Conservation (phyloP, 345 rosid genomes). For the Bruguiera parviflora region DNA sequence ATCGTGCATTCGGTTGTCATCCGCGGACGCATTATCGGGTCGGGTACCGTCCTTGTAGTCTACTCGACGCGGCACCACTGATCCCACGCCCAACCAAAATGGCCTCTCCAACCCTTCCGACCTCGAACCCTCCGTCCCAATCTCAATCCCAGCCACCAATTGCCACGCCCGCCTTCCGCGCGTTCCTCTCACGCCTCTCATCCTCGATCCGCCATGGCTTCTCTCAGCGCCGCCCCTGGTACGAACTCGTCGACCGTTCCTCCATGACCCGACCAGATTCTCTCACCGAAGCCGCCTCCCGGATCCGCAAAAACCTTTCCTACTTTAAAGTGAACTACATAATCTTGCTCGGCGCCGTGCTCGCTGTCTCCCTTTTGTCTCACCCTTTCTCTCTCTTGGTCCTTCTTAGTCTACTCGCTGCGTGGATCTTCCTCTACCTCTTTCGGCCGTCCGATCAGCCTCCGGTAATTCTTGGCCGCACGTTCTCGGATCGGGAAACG, state of each 20-base stretch:
- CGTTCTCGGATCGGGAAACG: slow-evolving; percentile 75
- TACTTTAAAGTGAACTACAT: slow-evolving; percentile 75
- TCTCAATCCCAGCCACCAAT: slow-evolving; percentile 64
- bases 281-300: slow-evolving; percentile 61
- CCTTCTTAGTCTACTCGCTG: slow-evolving; percentile 51
- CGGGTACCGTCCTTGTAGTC: not conserved
- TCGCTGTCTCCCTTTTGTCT: slow-evolving; percentile 66
- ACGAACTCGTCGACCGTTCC: slow-evolving; percentile 60
- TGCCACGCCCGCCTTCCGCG: slow-evolving; percentile 69
- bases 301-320: slow-evolving; percentile 58
- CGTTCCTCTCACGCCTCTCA: slow-evolving; percentile 64
- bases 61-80: slow-evolving; percentile 9
- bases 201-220: slow-evolving; percentile 64
- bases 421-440: slow-evolving; percentile 65
- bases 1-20: too few relatives aligned
- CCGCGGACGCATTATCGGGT: not conserved
- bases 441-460: slow-evolving; percentile 84
- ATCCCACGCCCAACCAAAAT: slow-evolving; percentile 36
- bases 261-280: slow-evolving; percentile 60
- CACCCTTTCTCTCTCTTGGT: slow-evolving; percentile 77
- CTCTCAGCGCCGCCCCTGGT: slow-evolving; percentile 83
- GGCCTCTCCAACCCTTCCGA: slow-evolving; percentile 57
- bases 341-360: slow-evolving; percentile 51
- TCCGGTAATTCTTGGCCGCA: slow-evolving; percentile 55
- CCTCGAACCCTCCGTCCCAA: slow-evolving; percentile 41